These are phyloP conservation scores for Penicillium roqueforti DNA, from an alignment of 495 filamentous ascomycete species.

Conservation along the genomic window DNA sequence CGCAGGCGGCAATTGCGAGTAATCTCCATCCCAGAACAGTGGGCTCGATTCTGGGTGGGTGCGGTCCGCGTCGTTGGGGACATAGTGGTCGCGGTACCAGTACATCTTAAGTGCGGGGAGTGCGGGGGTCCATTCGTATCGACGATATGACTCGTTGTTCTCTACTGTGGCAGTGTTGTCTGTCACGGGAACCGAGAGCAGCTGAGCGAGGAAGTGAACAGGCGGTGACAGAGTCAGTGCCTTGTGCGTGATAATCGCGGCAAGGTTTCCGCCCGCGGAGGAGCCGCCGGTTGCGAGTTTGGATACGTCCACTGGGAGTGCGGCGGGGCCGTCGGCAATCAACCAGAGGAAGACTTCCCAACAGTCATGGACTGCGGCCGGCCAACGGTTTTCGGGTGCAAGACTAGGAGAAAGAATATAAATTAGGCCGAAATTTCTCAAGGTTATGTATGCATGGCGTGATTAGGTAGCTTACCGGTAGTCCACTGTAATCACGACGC, in stretches of 20 bases:
- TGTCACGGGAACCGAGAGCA: constrained; percentile 55
- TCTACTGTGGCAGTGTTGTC: constrained; percentile 50
- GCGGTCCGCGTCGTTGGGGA: constrained; percentile 44
- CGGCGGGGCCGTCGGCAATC: constrained; percentile 33
- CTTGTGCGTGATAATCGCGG: constrained; percentile 53
- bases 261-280: constrained; percentile 54
- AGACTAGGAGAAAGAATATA: constrained; percentile 20
- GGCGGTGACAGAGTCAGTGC: constrained; percentile 40
- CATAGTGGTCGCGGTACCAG: constrained; percentile 56
- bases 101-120: constrained; percentile 53
- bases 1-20: constrained; percentile 46
- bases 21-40: constrained; percentile 47
- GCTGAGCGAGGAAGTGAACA: constrained; percentile 44
- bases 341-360: constrained; percentile 57
- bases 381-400: constrained; percentile 53
- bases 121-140: constrained; percentile 47
- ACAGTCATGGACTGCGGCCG: constrained; percentile 53
- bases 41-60: constrained; percentile 52
- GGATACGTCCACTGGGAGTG: constrained; percentile 40
- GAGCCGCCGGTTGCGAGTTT: constrained; percentile 52
- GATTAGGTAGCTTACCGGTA: constrained; percentile 44
- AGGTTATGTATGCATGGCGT: neutral
- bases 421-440: neutral
- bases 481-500: constrained; percentile 53
- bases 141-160: constrained; percentile 45